Conservation (phyloP, 805 yeast genomes). For the Sungouiozyma ichnusensis region DNA sequence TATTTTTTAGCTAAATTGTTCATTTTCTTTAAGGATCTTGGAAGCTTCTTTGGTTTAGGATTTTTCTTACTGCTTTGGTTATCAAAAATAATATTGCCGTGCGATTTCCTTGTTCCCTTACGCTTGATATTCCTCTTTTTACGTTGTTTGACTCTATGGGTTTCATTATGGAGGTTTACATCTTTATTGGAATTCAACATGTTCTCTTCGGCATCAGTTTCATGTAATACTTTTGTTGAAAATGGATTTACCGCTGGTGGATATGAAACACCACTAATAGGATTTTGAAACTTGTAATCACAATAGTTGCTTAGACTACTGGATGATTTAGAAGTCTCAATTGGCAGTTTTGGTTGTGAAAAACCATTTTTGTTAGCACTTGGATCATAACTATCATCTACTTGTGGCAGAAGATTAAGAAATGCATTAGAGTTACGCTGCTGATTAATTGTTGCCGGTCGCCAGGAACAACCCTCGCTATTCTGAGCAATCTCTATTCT, state of each 20-base stretch:
- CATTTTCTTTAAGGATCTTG: constrained; percentile 22
- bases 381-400: too few species aligned
- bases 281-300: neutral
- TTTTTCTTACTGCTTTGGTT: neutral
- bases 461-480: neutral
- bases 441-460: neutral
- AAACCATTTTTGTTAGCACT: too few species aligned
- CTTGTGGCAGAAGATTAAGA: too few species aligned
- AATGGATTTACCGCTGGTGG: neutral
- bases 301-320: too few species aligned
- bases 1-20: constrained; percentile 21
- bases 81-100: neutral
- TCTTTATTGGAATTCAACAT: too few species aligned
- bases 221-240: neutral
- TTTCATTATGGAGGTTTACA: too few species aligned
- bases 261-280: neutral
- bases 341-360: too few species aligned
- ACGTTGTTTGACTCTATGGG: neutral
- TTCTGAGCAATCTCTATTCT: too few species aligned
- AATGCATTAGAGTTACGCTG: too few species aligned
- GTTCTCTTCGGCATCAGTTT: too few species aligned
- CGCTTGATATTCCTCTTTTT: neutral
- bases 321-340: too few species aligned
- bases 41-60: constrained; percentile 5
- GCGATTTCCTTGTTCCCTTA: neutral